Conservation (phyloP, 108 stramenopile species). For the Pseudonitzschia pungens region DNA sequence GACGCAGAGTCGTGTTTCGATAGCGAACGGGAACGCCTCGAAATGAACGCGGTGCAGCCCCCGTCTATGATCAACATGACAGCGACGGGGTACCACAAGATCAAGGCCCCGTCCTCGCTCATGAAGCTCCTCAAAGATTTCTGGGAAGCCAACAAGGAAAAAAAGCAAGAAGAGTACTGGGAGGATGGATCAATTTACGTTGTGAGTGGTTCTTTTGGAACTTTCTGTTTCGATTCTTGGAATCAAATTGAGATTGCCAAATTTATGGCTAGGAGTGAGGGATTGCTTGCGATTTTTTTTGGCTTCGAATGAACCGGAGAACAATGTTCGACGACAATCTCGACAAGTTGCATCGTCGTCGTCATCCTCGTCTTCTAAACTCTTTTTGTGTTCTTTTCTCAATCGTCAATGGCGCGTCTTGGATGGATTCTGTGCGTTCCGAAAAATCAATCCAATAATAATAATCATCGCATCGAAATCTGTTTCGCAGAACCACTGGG, state of each 20-base stretch:
- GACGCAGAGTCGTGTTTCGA: slow-evolving; percentile 48
- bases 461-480: too few species aligned
- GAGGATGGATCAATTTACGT: slow-evolving; percentile 71
- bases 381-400: too few species aligned
- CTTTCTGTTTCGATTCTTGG: neutral
- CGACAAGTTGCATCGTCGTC: too few species aligned
- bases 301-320: too few species aligned
- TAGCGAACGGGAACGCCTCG: slow-evolving; percentile 64
- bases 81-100: slow-evolving; percentile 72
- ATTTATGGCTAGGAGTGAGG: too few species aligned
- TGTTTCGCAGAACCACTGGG: slow-evolving; percentile 80
- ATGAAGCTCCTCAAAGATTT: slow-evolving; percentile 58
- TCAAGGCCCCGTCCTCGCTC: slow-evolving; percentile 55
- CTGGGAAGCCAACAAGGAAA: slow-evolving; percentile 59
- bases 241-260: too few species aligned
- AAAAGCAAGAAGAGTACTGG: slow-evolving; percentile 31
- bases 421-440: too few species aligned
- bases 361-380: too few species aligned
- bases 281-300: too few species aligned
- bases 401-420: too few species aligned
- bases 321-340: too few species aligned
- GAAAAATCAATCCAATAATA: too few species aligned
- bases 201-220: neutral
- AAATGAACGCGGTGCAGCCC: slow-evolving; percentile 78
- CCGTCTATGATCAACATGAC: slow-evolving; percentile 71